A percentile compares a stretch with the other conserved stretches of the same genome.
phyloP scores from a whole-genome alignment of 768 basidiomycete species.

The Lepiota venenata region DNA sequence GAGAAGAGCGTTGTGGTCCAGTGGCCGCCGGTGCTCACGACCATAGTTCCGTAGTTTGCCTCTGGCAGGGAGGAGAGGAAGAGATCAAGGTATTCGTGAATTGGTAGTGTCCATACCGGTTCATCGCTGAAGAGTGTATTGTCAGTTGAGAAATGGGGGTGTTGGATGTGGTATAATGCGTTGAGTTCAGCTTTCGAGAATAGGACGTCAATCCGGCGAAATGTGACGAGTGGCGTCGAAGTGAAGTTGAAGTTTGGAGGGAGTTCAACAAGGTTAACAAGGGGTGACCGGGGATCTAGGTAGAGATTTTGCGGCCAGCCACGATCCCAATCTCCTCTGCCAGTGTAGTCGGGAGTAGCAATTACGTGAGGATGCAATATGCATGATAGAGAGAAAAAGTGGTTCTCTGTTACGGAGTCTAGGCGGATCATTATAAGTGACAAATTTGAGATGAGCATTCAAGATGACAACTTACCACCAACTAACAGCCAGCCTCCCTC shows the following conservation, averaged over 20 bases:
- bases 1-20: conserved; percentile 61
- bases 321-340: conserved; percentile 53
- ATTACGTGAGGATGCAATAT: conserved; percentile 62
- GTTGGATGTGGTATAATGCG: conserved; percentile 36
- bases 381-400: conserved; percentile 74
- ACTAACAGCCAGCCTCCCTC: conserved; percentile 69
- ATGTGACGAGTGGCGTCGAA: conserved; percentile 59
- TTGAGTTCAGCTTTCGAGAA: conserved; percentile 45
- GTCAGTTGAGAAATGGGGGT: conserved; percentile 23
- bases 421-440: not conserved
- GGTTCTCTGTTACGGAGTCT: conserved; percentile 72
- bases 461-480: conserved; percentile 40
- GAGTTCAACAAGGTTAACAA: conserved; percentile 38
- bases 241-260: conserved; percentile 53
- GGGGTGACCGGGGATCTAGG: conserved; percentile 52
- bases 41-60: conserved; percentile 55
- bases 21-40: conserved; percentile 65
- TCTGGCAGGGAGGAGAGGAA: conserved; percentile 46
- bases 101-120: conserved; percentile 47
- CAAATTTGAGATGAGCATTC: not conserved
- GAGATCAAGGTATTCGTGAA: conserved; percentile 47
- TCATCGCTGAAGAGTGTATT: conserved; percentile 55
- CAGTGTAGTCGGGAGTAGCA: conserved; percentile 59
- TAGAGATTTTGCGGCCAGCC: conserved; percentile 65
- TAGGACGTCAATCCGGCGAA: conserved; percentile 63